phyloP scores from a whole-genome alignment of 2,329 filamentous ascomycete species.

The Lasiodiplodia sp. region DNA sequence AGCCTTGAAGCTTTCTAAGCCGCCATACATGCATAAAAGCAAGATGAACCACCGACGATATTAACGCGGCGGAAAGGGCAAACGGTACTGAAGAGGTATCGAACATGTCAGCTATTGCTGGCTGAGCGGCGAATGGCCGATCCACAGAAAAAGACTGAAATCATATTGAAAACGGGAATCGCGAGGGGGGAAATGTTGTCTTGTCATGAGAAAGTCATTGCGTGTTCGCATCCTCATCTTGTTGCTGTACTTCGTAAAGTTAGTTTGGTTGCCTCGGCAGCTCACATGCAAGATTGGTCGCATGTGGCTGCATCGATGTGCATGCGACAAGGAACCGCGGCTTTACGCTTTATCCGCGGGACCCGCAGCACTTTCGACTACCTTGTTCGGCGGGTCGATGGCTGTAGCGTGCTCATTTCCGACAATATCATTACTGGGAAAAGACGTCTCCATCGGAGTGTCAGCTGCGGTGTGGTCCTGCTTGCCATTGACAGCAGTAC shows the following conservation, averaged over 20 bases:
- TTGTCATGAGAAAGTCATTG: background rate
- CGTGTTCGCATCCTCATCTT: background rate
- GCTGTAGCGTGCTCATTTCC: slow-evolving; percentile 5
- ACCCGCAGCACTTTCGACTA: background rate
- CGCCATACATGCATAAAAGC: background rate
- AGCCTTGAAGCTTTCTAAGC: background rate
- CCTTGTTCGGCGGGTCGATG: background rate
- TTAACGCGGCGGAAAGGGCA: background rate
- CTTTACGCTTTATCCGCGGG: background rate
- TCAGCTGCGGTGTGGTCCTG: slow-evolving; percentile 8
- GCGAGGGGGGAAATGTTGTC: background rate
- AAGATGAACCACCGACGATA: background rate
- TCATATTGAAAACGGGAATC: background rate
- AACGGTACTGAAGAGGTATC: slow-evolving; percentile 5
- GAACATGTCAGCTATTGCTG: background rate
- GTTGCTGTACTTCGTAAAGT: background rate
- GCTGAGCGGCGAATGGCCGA: background rate
- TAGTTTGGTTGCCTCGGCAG: background rate
- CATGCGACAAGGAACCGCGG: background rate
- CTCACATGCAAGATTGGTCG: background rate
- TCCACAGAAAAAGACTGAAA: background rate
- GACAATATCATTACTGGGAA: slow-evolving; percentile 2
- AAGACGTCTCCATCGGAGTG: slow-evolving; percentile 20
- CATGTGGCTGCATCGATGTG: background rate
- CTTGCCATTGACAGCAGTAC: background rate